A percentile compares a stretch with the other conserved stretches of the same genome.
Evolutionary conservation across 768 basidiomycete genomes (phyloP).

Genomic region (Roridomyces roridus): DNA sequence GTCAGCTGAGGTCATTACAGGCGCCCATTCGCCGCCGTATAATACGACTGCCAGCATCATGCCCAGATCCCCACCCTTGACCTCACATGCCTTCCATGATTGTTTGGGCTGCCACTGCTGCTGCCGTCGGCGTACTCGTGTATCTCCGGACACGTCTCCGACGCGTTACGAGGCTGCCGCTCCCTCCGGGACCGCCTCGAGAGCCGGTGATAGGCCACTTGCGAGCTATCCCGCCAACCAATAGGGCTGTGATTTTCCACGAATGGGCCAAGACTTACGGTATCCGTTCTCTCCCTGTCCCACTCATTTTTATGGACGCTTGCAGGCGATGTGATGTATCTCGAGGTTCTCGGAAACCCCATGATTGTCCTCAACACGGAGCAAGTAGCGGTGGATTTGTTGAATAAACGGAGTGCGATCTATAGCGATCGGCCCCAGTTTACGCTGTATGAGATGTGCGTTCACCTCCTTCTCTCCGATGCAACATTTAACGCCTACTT

Average conservation of each 20-base stretch:
- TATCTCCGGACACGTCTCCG: no score
- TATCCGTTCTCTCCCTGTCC: constrained; percentile 9
- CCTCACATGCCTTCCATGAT: no score
- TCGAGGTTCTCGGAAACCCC: constrained; percentile 28
- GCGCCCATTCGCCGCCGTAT: no score
- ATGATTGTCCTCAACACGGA: constrained; percentile 34
- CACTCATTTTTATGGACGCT: background rate
- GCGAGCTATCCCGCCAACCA: constrained; percentile 37
- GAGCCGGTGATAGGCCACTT: constrained; percentile 46
- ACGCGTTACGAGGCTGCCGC: background rate
- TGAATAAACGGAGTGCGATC: constrained; percentile 12
- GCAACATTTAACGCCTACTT: background rate
- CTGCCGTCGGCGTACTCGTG: no score
- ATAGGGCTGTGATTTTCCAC: constrained; percentile 34
- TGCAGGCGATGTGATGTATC: constrained; percentile 10
- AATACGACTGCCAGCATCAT: no score
- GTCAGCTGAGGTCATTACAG: no score
- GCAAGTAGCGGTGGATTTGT: constrained; percentile 7
- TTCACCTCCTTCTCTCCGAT: background rate
- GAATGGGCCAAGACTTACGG: constrained; percentile 42
- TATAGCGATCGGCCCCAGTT: constrained; percentile 19
- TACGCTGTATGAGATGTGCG: constrained; percentile 10
- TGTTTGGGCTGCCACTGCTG: no score
- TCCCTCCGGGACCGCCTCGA: constrained; percentile 42
- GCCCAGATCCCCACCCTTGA: no score